Evolutionary conservation across 352 stramenopile species (phyloP), one percentile per base, ranked within the genome.

Genomic region (Globisporangium middletonii): DNA sequence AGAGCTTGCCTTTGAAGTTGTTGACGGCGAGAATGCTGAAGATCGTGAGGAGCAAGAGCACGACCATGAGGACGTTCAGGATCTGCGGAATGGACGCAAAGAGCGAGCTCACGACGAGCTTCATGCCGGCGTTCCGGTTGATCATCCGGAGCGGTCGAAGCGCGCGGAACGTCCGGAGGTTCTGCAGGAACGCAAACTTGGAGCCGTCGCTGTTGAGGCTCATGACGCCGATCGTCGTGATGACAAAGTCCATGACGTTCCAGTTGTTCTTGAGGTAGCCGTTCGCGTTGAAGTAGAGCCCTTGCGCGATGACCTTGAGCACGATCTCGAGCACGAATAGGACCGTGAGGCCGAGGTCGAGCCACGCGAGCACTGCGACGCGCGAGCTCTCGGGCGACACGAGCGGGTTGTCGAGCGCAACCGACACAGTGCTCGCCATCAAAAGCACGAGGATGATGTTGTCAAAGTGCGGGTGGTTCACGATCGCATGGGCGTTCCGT

Each of bases 21-120:
- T 86, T 94, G 0, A 97, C 88, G 8, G 85, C 84, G 51, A 97
- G 75, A 54, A 97, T 96, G 56, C 84, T 90, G 67, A 98, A 97
- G 51, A 97, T 91, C 23, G 95, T 72, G 13, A 97, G 60, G 27
- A 91, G 61, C 42, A 94, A 87, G 12, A 98, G 68, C 45, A 88
- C 71, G 2, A 89, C 51, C 11, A 94, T 75, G 57, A 89, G 57
- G 7, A 95, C 81, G 55, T 95, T 95, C 35, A 90, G 59, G 43
- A 95, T 91, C 56, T 84, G 73, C 9, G 85, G 87, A 23, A 96
- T 86, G 26, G 81, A 76, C 15, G 74, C 64, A 19, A 96, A 75
- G 18, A 96, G 62, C 0, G 86, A 87, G 59, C 88, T 94, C 13
- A 98, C 83, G 6, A 96, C 83, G 5, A 97, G 65, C 64, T 92